Evolutionary conservation across 169 alveolate species (phyloP).

Genomic region (Plasmodium fragile): DNA sequence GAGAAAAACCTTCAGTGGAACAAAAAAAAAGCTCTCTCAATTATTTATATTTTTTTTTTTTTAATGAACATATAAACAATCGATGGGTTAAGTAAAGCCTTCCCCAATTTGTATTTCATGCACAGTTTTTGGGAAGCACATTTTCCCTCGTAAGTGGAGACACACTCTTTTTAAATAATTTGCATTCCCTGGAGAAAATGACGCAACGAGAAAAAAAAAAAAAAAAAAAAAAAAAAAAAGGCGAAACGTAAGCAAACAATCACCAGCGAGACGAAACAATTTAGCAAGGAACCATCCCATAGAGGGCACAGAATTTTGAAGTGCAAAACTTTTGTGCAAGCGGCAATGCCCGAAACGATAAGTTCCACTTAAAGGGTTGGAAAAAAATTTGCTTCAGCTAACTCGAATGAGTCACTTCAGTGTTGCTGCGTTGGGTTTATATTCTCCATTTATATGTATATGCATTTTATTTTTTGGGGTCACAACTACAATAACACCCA

Average conservation of each 20-base stretch:
- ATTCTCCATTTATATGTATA: not conserved
- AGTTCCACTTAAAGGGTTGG: not conserved
- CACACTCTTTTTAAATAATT: not conserved
- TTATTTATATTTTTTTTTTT: not conserved
- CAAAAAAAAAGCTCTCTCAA: not conserved
- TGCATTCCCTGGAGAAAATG: not conserved
- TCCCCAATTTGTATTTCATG: not conserved
- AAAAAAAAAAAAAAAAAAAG: not conserved
- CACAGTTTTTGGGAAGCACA: not conserved
- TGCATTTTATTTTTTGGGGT: not conserved
- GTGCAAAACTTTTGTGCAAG: not conserved
- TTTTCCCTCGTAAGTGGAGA: not conserved
- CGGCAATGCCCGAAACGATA: not conserved
- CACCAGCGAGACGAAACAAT: not conserved
- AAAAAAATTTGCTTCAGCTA: not conserved
- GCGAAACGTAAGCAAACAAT: not conserved
- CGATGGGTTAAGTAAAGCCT: not conserved
- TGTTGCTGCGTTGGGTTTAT: not conserved
- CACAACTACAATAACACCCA: not conserved
- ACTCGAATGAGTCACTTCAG: not conserved
- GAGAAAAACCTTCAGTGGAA: not conserved
- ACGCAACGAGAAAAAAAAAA: not conserved
- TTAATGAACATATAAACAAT: not conserved
- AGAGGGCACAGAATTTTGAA: not conserved
- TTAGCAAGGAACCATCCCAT: not conserved